Base-by-base conservation (phyloP, 1,284 basidiomycete species). In the Cutaneotrichosporon sp. region DNA sequence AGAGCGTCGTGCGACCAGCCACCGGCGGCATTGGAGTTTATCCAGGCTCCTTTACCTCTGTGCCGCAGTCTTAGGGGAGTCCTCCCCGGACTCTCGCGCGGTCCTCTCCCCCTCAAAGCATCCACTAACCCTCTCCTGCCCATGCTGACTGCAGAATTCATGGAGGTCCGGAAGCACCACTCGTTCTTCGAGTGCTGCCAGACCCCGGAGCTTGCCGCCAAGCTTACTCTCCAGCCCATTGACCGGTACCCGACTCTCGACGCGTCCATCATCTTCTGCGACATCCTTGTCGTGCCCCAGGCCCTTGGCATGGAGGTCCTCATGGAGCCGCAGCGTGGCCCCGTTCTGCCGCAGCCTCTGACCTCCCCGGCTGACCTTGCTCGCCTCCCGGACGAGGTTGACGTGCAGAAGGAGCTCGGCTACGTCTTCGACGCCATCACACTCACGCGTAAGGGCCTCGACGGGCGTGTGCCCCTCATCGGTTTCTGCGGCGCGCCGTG, bases 401-500 rank as follows among this genome's bases (percentile, higher is more conserved):
- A 90, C 61, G 84, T 94, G 19, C 76, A 87, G 48, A 82, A 86
- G 70, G 86, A 90, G 70, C 79, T 97, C 37, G 84, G 84, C 59
- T 97, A 97, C 71, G 87, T 97, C 29, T 96, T 88, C 70, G 83
- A 88, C 42, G 92, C 93, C 32, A 84, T 97, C 74, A 89, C 86
- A 7, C 69, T 83, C 64, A 92, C 91, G 5, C 80, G 91, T 56
- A 80, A 81, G 52, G 85, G 80, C 33, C 79, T 97, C 48, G 79
- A 82, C 1, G 91, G 92, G 24, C 82, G 88, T 66, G 91, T 96
- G 9, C 92, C 92, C 16, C 78, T 97, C 56, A 93, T 97, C 64
- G 92, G 92, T 5, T 97, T 97, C 76, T 89, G 84, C 66, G 92
- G 93, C 45, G 90, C 90, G 1, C 93, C 92, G 1, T 97, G 93